Percentiles rank a stretch among this genome's conserved stretches.
These are phyloP conservation scores for Phyllosticta citriasiana DNA, from an alignment of 2,329 filamentous ascomycete species.

Conservation along the genomic window DNA sequence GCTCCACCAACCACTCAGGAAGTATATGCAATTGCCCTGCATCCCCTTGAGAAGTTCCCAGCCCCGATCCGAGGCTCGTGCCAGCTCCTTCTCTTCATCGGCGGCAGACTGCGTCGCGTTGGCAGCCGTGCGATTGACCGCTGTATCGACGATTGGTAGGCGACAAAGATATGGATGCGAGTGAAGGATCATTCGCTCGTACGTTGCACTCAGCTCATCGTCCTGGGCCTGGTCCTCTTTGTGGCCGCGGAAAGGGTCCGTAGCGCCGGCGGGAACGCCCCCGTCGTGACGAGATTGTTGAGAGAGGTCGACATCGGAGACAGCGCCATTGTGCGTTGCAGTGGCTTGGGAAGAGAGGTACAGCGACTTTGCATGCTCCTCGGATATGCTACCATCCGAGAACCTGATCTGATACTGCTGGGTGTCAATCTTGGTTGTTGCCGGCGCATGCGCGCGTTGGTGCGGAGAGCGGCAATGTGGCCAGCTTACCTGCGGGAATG, in stretches of 20 bases:
- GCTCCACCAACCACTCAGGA: slow-evolving; percentile 85
- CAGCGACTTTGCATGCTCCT: slow-evolving; percentile 52
- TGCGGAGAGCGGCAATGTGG: not conserved
- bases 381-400: slow-evolving; percentile 60
- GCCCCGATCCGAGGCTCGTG: slow-evolving; percentile 64
- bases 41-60: slow-evolving; percentile 72
- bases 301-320: slow-evolving; percentile 3
- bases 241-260: not conserved
- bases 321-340: not conserved
- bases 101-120: slow-evolving; percentile 51
- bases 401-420: slow-evolving; percentile 70
- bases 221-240: slow-evolving; percentile 11
- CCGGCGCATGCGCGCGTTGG: not conserved
- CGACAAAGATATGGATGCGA: slow-evolving; percentile 72
- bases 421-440: not conserved
- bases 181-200: slow-evolving; percentile 66
- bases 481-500: slow-evolving; percentile 65
- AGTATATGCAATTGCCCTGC: slow-evolving; percentile 73
- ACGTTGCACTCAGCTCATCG: slow-evolving; percentile 33
- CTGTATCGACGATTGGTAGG: slow-evolving; percentile 59
- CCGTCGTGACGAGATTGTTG: not conserved
- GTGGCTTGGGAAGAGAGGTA: not conserved
- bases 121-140: slow-evolving; percentile 21
- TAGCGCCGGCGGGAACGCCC: not conserved
- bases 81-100: slow-evolving; percentile 71